Evolutionary conservation across 306 rosid genomes (phyloP).

Genomic region (Cyamopsis tetragonoloba): DNA sequence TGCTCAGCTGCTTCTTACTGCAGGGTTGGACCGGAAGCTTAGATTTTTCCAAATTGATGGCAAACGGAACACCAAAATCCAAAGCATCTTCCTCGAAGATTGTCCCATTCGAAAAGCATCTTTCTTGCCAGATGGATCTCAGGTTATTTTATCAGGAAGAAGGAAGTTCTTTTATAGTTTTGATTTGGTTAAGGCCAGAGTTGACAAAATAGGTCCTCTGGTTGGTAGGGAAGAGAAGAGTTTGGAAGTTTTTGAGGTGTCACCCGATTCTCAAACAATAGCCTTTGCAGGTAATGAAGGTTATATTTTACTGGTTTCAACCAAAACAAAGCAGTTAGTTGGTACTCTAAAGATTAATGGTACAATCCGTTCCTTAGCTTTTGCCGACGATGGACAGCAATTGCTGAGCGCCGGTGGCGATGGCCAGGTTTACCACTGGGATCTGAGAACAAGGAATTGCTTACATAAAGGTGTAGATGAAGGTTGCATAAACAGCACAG

Average conservation of each 20-base stretch:
- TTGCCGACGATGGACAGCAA: conserved; percentile 66
- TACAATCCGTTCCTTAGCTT: conserved; percentile 71
- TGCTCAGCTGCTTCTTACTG: conserved; percentile 73
- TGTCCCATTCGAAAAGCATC: conserved; percentile 76
- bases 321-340: conserved; percentile 74
- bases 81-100: conserved; percentile 82
- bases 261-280: conserved; percentile 76
- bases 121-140: conserved; percentile 87
- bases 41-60: conserved; percentile 87
- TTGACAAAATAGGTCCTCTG: conserved; percentile 81
- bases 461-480: conserved; percentile 49
- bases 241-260: conserved; percentile 81
- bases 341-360: conserved; percentile 96
- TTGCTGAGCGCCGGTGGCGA: conserved; percentile 82
- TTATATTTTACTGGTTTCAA: conserved; percentile 77
- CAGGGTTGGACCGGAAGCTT: conserved; percentile 78
- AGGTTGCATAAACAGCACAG: conserved; percentile 27
- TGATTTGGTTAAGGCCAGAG: conserved; percentile 74
- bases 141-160: conserved; percentile 78
- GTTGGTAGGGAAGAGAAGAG: conserved; percentile 96
- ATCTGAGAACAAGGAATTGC: conserved; percentile 77
- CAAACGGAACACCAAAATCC: conserved; percentile 75
- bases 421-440: conserved; percentile 94
- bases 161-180: conserved; percentile 76
- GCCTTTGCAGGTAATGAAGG: conserved; percentile 94